Evolutionary conservation across 2,329 filamentous ascomycete genomes (phyloP), one percentile per base, ranked within the genome.

Genomic region (Hawksworthiomyces lignivorus): DNA sequence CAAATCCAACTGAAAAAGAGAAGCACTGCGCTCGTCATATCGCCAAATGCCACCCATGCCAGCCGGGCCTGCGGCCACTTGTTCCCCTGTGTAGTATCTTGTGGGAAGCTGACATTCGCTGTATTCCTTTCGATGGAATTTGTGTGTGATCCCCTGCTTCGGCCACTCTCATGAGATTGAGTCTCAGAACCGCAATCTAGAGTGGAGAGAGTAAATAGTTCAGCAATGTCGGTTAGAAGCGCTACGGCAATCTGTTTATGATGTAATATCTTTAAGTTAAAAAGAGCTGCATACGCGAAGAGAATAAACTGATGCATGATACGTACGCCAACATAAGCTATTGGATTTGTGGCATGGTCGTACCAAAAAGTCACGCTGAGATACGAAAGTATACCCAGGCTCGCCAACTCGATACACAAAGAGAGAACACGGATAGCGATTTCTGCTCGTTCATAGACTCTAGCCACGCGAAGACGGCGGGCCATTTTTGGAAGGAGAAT

Each of bases 1-100:
- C 36, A 38, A 14, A 38, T 38, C 36, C 36, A 38, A 27, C 36
- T 38, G 26, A 38, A 31, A 19, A 38, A 38, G 4, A 31, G 14
- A 4, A 38, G 27, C n/a, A 38, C 18, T 11, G 36, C 36, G 8
- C 27, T 30, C 17, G 36, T 30, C 9, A 38, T 26, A 19, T 24
- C 36, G 18, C 36, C 36, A n/a, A 38, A 26, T 12, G 36, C 36
- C 17, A 38, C 27, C 27, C 27, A 38, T 3, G 36, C 36, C 11
- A 38, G 26, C 12, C 27, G 36, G 17, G 27, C 36, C 14, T 38
- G 36, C 20, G 22, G 34, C 2, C 27, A n/a, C n/a, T n/a, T n/a
- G n/a, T n/a, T n/a, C n/a, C n/a, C n/a, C n/a, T n/a, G n/a, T n/a
- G n/a, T n/a, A n/a, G n/a, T n/a, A n/a, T n/a, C n/a, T n/a, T n/a